phyloP scores from a whole-genome alignment of 2,329 filamentous ascomycete species.

The Penicillium vulpinum region DNA sequence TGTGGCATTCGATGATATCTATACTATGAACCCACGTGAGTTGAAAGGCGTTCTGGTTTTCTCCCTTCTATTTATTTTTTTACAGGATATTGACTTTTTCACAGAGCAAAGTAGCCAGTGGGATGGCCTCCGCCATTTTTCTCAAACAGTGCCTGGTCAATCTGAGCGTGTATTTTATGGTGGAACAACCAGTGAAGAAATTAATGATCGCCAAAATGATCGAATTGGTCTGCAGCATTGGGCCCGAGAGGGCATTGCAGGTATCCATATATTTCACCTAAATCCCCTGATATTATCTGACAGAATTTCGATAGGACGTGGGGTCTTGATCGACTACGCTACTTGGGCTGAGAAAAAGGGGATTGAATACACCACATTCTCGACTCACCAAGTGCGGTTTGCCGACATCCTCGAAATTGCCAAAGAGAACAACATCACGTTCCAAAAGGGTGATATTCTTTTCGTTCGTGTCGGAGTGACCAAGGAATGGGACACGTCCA shows the following conservation, averaged over 20 bases:
- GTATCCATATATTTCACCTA: conserved; percentile 18
- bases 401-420: conserved; percentile 42
- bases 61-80: background rate
- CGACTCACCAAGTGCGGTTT: conserved; percentile 42
- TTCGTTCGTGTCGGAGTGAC: conserved; percentile 49
- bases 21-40: conserved; percentile 52
- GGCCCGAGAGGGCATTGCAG: conserved; percentile 51
- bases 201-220: conserved; percentile 45
- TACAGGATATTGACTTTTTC: background rate
- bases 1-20: conserved; percentile 53
- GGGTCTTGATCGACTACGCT: conserved; percentile 54
- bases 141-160: conserved; percentile 41
- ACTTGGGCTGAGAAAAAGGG: conserved; percentile 46
- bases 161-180: conserved; percentile 51
- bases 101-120: conserved; percentile 53
- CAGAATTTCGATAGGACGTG: conserved; percentile 42
- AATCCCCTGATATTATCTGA: background rate
- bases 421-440: conserved; percentile 44
- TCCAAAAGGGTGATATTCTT: conserved; percentile 55
- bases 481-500: conserved; percentile 43
- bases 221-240: conserved; percentile 53
- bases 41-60: background rate
- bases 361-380: conserved; percentile 45
- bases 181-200: conserved; percentile 49
- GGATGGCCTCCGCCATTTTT: conserved; percentile 55